Evolutionary conservation across 2,329 filamentous ascomycete genomes (phyloP).

Genomic region (Cladosporium sp.): DNA sequence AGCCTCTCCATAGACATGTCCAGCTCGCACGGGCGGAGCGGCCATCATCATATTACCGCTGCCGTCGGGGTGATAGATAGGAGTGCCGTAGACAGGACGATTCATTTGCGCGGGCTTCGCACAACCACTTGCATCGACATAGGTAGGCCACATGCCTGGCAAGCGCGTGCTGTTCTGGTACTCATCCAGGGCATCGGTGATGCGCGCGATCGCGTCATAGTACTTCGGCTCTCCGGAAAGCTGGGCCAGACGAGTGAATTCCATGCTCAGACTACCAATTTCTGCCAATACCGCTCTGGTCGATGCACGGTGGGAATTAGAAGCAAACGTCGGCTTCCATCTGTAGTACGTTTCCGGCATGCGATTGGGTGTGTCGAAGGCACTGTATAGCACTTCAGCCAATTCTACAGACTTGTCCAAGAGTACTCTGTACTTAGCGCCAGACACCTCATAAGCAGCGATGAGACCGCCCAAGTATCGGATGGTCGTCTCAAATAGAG

Average conservation of each 20-base stretch:
- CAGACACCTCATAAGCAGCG: slow-evolving; percentile 81
- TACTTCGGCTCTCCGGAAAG: slow-evolving; percentile 77
- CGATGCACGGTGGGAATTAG: slow-evolving; percentile 60
- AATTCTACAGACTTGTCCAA: slow-evolving; percentile 76
- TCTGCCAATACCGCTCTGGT: slow-evolving; percentile 59
- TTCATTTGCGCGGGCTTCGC: slow-evolving; percentile 42
- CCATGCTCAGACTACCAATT: slow-evolving; percentile 74
- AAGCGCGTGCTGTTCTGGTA: slow-evolving; percentile 68
- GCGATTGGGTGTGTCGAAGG: slow-evolving; percentile 88
- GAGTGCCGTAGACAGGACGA: slow-evolving; percentile 2
- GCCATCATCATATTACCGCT: slow-evolving; percentile 20
- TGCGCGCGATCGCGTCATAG: slow-evolving; percentile 83
- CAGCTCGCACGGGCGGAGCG: slow-evolving; percentile 9
- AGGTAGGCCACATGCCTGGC: slow-evolving; percentile 75
- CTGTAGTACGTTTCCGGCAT: slow-evolving; percentile 81
- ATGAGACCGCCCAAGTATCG: slow-evolving; percentile 84
- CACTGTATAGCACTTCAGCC: slow-evolving; percentile 73
- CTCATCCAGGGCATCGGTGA: slow-evolving; percentile 74
- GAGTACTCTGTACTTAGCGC: slow-evolving; percentile 62
- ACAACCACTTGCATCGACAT: slow-evolving; percentile 75
- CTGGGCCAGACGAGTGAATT: slow-evolving; percentile 86
- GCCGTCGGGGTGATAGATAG: slow-evolving; percentile 16
- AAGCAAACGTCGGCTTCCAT: slow-evolving; percentile 65
- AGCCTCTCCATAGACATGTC: background rate
- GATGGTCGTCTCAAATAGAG: slow-evolving; percentile 90